phyloP scores from a whole-genome alignment of 805 yeast species.

The Nakazawaea holstii region DNA sequence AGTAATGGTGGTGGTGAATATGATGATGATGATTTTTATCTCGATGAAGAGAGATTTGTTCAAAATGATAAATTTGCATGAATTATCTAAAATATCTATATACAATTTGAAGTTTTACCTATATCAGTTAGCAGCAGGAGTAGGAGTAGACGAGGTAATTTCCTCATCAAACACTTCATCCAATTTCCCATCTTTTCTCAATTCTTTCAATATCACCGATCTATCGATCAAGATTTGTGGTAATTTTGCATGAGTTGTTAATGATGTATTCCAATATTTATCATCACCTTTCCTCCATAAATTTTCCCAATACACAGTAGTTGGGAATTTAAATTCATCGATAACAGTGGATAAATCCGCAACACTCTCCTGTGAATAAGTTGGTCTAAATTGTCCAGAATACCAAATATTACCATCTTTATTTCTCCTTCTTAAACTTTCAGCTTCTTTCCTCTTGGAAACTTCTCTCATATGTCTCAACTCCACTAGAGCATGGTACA shows the following conservation, averaged over 20 bases:
- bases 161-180: background rate
- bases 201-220: constrained; percentile 56
- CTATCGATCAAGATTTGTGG: constrained; percentile 50
- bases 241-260: constrained; percentile 57
- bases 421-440: constrained; percentile 63
- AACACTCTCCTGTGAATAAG: constrained; percentile 85
- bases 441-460: constrained; percentile 51
- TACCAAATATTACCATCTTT: constrained; percentile 80
- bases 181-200: constrained; percentile 29
- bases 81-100: no score
- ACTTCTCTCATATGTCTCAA: constrained; percentile 72
- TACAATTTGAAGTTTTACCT: no score
- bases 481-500: constrained; percentile 69
- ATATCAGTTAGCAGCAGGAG: background rate
- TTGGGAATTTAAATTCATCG: constrained; percentile 49
- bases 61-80: constrained; percentile 17
- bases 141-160: no score
- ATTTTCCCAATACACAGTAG: constrained; percentile 75
- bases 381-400: constrained; percentile 84
- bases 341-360: constrained; percentile 72
- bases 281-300: constrained; percentile 84
- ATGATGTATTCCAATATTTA: constrained; percentile 57
- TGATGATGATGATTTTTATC: constrained; percentile 18
- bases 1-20: constrained; percentile 15
- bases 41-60: constrained; percentile 27